Base-by-base conservation (phyloP, 73 alveolate genomes). In the Symbiodinium natans region DNA sequence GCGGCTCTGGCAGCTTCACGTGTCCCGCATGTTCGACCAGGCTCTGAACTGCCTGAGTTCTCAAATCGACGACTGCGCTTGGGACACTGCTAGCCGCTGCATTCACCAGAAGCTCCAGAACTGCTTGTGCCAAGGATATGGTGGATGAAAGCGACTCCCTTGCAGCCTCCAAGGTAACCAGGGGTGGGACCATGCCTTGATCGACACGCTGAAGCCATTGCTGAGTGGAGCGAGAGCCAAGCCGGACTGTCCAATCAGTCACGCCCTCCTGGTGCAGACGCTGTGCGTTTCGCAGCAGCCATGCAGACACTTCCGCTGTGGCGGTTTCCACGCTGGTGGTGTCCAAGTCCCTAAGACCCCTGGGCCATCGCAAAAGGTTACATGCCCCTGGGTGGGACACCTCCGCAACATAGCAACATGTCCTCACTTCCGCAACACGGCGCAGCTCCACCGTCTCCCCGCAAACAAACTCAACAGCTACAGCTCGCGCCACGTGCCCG, bases 401-500 rank as follows among this genome's bases (percentile, higher is more conserved):
- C 43, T 59, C 86, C 7, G 95, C 95, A 54, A 89, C 86, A 77
- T 89, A 89, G 74, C 31, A 10, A 74, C 95, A 89, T 11, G 86
- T 89, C 73, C 33, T 89, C 74, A 89, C 95, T 41, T 80, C 95
- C 68, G 41, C 86, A 27, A 89, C 42, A 29, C 86, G 73, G 29
- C 11, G 34, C 54, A 89, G 86, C 86, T n/a, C 15, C 39, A 38
- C n/a, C 29, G 59, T 82, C 87, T 59, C 40, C 52, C 95, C 95
- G 46, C 95, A 89, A 34, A 31, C n/a, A 56, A 89, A 89, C 52
- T 89, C 86, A 83, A 89, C 95, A 39, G 83, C 95, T 41, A 77
- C 82, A 33, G 95, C 87, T 31, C 95, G 86, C 36, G 42, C 56
- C 46, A 40, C 86, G 25, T 83, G 74, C 4, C 95, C 95, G 74